Evolutionary conservation across 2,329 filamentous ascomycete species (phyloP).

Genomic region (Neofusicoccum laricinum): DNA sequence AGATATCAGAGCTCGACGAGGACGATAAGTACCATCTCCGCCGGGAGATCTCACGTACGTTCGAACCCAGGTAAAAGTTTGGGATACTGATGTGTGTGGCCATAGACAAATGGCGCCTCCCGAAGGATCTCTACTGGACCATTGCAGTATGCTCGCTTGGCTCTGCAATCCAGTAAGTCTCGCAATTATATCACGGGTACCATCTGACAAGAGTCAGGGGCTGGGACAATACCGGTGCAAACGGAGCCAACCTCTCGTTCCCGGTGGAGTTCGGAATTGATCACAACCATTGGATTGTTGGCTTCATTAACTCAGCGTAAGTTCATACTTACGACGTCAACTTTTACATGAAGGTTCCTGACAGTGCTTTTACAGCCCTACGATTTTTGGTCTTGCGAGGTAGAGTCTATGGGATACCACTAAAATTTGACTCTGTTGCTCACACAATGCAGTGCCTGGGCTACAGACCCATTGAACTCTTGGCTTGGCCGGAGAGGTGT

Average conservation of each 20-base stretch:
- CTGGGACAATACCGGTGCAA: constrained; percentile 7
- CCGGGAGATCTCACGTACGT: constrained; percentile 51
- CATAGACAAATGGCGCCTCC: constrained; percentile 62
- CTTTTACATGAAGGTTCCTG: background rate
- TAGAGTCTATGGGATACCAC: background rate
- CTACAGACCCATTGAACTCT: constrained; percentile 22
- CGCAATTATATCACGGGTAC: background rate
- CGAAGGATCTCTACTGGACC: constrained; percentile 61
- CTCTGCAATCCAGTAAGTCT: constrained; percentile 57
- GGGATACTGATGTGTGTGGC: background rate
- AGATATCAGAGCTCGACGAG: constrained; percentile 60
- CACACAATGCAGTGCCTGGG: constrained; percentile 12
- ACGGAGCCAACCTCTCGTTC: constrained; percentile 59
- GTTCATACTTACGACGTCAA: background rate
- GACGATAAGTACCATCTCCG: constrained; percentile 59
- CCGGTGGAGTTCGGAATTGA: constrained; percentile 53
- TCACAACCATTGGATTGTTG: constrained; percentile 29
- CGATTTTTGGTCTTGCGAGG: background rate
- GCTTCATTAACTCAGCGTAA: constrained; percentile 22
- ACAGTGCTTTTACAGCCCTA: background rate
- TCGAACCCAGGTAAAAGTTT: constrained; percentile 60
- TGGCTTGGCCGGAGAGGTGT: constrained; percentile 26
- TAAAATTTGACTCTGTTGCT: background rate
- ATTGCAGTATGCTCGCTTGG: constrained; percentile 67
- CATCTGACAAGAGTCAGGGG: constrained; percentile 32